These are phyloP conservation scores for Protoeuglena noctilucae DNA, from an alignment of 139 green algal genomes.

Conservation along the genomic window DNA sequence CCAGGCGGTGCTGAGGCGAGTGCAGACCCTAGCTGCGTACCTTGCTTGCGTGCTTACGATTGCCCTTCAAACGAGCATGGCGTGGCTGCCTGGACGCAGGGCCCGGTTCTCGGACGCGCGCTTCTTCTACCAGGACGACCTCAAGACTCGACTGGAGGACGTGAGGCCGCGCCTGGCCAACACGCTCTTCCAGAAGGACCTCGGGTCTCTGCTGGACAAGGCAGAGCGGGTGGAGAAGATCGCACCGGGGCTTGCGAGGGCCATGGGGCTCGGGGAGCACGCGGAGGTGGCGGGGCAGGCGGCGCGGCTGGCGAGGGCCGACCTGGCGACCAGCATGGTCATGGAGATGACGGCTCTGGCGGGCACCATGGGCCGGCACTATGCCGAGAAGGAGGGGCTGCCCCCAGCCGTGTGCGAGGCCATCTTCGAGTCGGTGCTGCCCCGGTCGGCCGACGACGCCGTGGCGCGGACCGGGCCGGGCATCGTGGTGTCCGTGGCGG, in stretches of 20 bases:
- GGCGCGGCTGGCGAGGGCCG: constrained; percentile 56
- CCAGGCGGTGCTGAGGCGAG: constrained; percentile 81
- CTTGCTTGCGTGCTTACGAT: too few relatives aligned
- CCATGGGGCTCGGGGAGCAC: too few relatives aligned
- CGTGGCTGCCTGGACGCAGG: too few relatives aligned
- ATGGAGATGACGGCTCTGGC: constrained; percentile 94
- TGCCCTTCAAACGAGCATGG: too few relatives aligned
- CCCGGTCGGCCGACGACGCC: constrained; percentile 56
- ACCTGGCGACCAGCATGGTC: constrained; percentile 80
- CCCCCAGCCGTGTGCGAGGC: constrained; percentile 34
- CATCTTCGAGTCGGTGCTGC: constrained; percentile 77
- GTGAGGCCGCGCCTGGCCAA: constrained; percentile 52
- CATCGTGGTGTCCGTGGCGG: constrained; percentile 36
- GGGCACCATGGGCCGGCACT: constrained; percentile 83
- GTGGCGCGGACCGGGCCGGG: constrained; percentile 47
- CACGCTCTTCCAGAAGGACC: constrained; percentile 79
- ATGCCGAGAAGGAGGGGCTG: constrained; percentile 45
- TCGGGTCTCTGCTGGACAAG: constrained; percentile 91
- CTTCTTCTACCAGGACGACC: constrained; percentile 92
- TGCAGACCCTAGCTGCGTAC: too few relatives aligned
- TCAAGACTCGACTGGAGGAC: constrained; percentile 46
- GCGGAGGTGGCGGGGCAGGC: constrained; percentile 38
- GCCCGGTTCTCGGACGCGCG: constrained; percentile 91
- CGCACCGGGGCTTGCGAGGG: too few relatives aligned
- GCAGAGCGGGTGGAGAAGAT: constrained; percentile 44